Base-by-base conservation (phyloP, 2,329 filamentous ascomycete species). In the Exophiala spinifera region DNA sequence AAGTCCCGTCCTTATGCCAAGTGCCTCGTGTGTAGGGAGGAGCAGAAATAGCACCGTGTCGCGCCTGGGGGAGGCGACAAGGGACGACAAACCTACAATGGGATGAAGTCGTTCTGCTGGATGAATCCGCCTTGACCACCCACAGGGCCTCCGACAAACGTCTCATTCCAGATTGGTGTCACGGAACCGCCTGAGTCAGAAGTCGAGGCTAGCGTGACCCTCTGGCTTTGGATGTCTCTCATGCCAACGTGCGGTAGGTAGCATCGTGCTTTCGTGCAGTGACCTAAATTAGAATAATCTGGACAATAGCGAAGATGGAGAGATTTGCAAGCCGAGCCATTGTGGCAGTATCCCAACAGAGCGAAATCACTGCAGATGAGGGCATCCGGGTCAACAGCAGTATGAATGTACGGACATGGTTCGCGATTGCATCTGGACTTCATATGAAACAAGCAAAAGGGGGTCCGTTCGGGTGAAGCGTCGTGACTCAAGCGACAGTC, bases 221-320 rank as follows among this genome's bases (percentile, higher is more conserved):
- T 85, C 67, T 89, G 87, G 66, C 88, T 91, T 69, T 91, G n/a
- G n/a, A n/a, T n/a, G n/a, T n/a, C n/a, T n/a, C n/a, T 91, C 73
- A 89, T 85, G 74, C 94, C 89, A 69, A 92, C 84, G 74, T 99
- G 94, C 56, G 85, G 87, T 51, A 96, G 81, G 69, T 87, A 88
- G 77, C 92, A 97, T 62, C 86, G 85, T 72, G 86, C 84, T 69
- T 82, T 84, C 69, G 84, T 85, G 82, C 94, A 99, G 59, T 79
- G 77, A 65, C 92, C 92, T 57, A 83, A 89, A 74, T 96, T 95
- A 80, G 89, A 89, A 77, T 95, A 96, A 70, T 95, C 88, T 59
- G 94, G 92, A 72, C 94, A 97, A 72, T 97, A 92, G 73, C 87
- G 87, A 54, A 92, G 87, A 75, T 99, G 94, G 57, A 91, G 87